Percentiles rank a stretch among this genome's conserved stretches.
Conservation (phyloP, 2,329 filamentous ascomycete genomes). For the Colletotrichum lindemuthianum region DNA sequence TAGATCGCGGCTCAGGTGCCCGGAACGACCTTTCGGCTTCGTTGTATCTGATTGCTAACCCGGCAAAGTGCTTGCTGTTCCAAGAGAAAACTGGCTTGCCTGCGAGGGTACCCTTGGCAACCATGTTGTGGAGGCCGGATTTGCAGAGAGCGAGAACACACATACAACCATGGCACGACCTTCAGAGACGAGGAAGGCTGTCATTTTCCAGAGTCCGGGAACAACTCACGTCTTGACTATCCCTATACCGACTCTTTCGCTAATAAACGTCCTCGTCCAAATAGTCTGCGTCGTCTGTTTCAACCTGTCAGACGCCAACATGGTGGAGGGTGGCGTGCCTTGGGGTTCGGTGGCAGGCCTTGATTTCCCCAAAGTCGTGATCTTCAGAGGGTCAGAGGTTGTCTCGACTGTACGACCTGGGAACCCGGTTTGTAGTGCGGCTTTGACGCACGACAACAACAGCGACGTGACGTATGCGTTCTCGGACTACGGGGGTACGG, state of each 20-base stretch:
- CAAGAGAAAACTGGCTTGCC: constrained; percentile 41
- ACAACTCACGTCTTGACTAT: not conserved
- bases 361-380: constrained; percentile 48
- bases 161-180: constrained; percentile 6
- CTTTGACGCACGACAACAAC: constrained; percentile 38
- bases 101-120: constrained; percentile 53
- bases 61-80: constrained; percentile 39
- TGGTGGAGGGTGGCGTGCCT: constrained; percentile 40
- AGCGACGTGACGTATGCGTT: constrained; percentile 43
- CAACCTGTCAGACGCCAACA: constrained; percentile 50
- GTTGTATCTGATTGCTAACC: constrained; percentile 30
- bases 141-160: not conserved
- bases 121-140: constrained; percentile 40
- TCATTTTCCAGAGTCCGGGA: not conserved
- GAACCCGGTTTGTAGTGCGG: constrained; percentile 41
- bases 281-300: constrained; percentile 46
- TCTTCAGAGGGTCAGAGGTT: constrained; percentile 39
- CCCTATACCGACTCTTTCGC: not conserved
- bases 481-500: constrained; percentile 52
- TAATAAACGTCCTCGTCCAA: constrained; percentile 38
- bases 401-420: constrained; percentile 42
- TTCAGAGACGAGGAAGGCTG: not conserved
- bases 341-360: constrained; percentile 44
- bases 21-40: constrained; percentile 14
- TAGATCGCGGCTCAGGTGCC: constrained; percentile 9